Evolutionary conservation across 441 rosid genomes (phyloP).

Genomic region (Flueggea neowawraea): DNA sequence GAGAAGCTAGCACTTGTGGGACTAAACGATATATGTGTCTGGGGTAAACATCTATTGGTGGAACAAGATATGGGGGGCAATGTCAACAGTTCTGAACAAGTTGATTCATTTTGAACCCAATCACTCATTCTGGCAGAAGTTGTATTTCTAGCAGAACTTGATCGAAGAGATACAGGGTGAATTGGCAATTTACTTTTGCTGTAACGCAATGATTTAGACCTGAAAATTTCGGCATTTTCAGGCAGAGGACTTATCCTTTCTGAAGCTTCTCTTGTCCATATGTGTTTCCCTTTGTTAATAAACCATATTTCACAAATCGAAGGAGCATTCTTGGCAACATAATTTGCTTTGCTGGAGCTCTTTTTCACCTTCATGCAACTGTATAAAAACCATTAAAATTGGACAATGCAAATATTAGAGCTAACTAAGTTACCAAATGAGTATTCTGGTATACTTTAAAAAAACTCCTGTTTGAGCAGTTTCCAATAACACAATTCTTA

Average conservation of each 20-base stretch:
- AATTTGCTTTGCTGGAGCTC: slow-evolving; percentile 44
- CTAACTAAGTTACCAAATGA: no score
- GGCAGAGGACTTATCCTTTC: slow-evolving; percentile 21
- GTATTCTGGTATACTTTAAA: no score
- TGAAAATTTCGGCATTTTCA: slow-evolving; percentile 13
- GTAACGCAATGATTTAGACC: slow-evolving; percentile 26
- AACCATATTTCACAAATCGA: slow-evolving; percentile 59
- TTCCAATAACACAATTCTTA: no score
- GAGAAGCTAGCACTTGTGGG: slow-evolving; percentile 19
- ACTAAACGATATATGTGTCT: slow-evolving; percentile 21
- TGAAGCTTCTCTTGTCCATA: slow-evolving; percentile 57
- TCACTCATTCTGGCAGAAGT: slow-evolving; percentile 17
- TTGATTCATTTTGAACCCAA: slow-evolving; percentile 28
- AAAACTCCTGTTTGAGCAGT: no score
- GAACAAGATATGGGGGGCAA: slow-evolving; percentile 17
- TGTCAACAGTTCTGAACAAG: slow-evolving; percentile 13
- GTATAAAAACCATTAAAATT: slow-evolving; percentile 18
- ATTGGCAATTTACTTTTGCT: slow-evolving; percentile 11
- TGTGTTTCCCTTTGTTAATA: slow-evolving; percentile 53
- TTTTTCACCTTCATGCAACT: slow-evolving; percentile 55
- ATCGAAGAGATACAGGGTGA: slow-evolving; percentile 16
- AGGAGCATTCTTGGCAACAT: slow-evolving; percentile 47
- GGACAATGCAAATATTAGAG: background rate
- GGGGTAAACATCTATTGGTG: slow-evolving; percentile 12
- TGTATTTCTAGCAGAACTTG: slow-evolving; percentile 23